These are phyloP conservation scores for Candida stauntonica DNA, from an alignment of 805 yeast genomes.

Conservation along the genomic window DNA sequence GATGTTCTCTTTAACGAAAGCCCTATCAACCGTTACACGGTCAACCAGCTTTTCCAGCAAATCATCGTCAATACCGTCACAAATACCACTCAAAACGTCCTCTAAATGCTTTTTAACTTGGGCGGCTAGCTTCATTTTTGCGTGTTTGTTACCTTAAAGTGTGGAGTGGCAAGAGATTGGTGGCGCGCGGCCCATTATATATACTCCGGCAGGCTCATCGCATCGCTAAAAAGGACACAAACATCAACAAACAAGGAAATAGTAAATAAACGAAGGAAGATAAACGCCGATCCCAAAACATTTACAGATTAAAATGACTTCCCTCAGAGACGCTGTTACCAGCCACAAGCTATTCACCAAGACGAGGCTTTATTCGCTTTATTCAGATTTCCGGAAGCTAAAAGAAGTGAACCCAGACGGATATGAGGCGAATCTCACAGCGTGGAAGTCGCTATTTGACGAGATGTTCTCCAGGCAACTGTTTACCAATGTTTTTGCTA, in stretches of 20 bases:
- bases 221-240: no score
- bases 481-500: conserved; percentile 18
- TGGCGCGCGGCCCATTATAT: no score
- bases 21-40: conserved; percentile 9
- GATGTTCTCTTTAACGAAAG: conserved; percentile 3
- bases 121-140: not conserved
- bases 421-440: conserved; percentile 34
- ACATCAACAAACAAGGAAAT: not conserved
- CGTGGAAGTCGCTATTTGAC: conserved; percentile 33
- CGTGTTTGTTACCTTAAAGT: no score
- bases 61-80: not conserved
- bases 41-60: conserved; percentile 1
- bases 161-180: no score
- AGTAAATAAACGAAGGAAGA: not conserved
- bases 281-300: not conserved
- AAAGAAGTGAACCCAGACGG: conserved; percentile 38
- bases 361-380: conserved; percentile 36
- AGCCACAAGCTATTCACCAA: conserved; percentile 26
- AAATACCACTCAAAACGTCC: not conserved
- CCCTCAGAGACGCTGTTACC: conserved; percentile 18
- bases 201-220: no score
- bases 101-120: conserved; percentile 1
- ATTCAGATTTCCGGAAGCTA: conserved; percentile 35
- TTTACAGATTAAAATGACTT: not conserved
- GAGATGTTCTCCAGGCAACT: conserved; percentile 13